Percentiles rank a stretch among this genome's conserved stretches.
These are phyloP conservation scores for Paxillus rubicundulus DNA, from an alignment of 768 basidiomycete genomes.

Conservation along the genomic window DNA sequence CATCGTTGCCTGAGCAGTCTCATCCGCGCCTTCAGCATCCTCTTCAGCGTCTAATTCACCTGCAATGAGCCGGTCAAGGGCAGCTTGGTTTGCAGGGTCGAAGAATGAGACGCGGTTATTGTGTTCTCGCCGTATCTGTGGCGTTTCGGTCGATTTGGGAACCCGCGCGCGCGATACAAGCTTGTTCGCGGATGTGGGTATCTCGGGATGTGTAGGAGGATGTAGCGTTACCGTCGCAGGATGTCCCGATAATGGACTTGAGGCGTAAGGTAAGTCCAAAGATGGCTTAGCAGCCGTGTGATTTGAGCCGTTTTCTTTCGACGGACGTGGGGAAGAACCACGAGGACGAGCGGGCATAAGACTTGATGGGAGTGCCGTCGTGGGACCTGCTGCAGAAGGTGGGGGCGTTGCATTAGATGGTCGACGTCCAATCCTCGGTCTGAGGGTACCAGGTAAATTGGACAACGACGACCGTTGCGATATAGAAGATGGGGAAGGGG, in stretches of 20 bases:
- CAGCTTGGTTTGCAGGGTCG: constrained; percentile 73
- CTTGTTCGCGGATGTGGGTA: constrained; percentile 19
- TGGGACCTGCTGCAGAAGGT: constrained; percentile 25
- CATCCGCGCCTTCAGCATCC: constrained; percentile 59
- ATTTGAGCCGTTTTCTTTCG: constrained; percentile 7
- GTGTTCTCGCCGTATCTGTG: constrained; percentile 49
- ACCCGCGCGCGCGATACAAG: constrained; percentile 28
- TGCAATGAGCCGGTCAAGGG: constrained; percentile 67
- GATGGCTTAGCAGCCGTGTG: constrained; percentile 17
- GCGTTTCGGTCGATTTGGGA: constrained; percentile 30
- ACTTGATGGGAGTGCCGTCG: constrained; percentile 21
- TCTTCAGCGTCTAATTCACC: constrained; percentile 45
- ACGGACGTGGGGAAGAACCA: constrained; percentile 24
- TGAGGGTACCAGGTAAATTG: constrained; percentile 30
- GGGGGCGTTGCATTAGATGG: constrained; percentile 45
- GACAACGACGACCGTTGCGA: constrained; percentile 18
- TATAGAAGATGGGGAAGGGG: constrained; percentile 21
- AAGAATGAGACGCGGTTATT: constrained; percentile 80
- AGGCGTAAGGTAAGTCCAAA: constrained; percentile 15
- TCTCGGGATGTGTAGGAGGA: constrained; percentile 19
- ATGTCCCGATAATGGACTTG: constrained; percentile 17
- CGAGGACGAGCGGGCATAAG: constrained; percentile 24
- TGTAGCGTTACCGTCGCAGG: constrained; percentile 10
- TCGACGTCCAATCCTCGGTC: constrained; percentile 37
- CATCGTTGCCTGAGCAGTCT: constrained; percentile 77